Conservation (phyloP, 2,329 filamentous ascomycete genomes). For the Stagonosporopsis cucurbitacearum region DNA sequence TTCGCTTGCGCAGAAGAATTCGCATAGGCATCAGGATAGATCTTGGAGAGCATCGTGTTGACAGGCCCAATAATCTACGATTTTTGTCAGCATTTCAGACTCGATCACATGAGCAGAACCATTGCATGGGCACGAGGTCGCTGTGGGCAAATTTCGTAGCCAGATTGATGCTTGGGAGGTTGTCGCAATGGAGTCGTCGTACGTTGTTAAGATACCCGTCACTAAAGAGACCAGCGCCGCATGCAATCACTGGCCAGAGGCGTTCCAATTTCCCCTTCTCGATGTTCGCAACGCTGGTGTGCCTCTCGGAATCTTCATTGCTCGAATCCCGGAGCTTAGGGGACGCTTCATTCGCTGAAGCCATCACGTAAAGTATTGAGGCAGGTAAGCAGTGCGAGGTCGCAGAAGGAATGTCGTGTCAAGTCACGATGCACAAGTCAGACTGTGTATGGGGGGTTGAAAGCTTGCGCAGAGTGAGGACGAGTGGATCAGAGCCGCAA, state of each 20-base stretch:
- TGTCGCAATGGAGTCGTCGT: conserved; percentile 27
- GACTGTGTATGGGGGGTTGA: neutral
- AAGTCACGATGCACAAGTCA: neutral
- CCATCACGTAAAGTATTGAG: neutral
- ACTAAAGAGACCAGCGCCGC: conserved; percentile 87
- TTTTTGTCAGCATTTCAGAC: conserved; percentile 19
- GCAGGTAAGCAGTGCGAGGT: neutral
- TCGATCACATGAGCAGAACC: too few relatives aligned
- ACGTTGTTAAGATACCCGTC: conserved; percentile 93
- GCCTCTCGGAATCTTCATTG: conserved; percentile 11
- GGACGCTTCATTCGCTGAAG: conserved; percentile 14
- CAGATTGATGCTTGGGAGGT: conserved; percentile 12
- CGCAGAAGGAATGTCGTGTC: neutral
- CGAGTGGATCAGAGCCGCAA: conserved; percentile 6
- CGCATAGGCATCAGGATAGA: conserved; percentile 76
- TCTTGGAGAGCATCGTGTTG: conserved; percentile 71
- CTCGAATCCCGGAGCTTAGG: conserved; percentile 9
- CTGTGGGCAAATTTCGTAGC: neutral
- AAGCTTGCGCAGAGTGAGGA: neutral
- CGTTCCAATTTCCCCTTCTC: conserved; percentile 52
- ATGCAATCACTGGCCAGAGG: conserved; percentile 79
- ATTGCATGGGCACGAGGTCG: conserved; percentile 4
- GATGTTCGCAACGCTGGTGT: conserved; percentile 23
- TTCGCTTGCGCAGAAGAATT: conserved; percentile 73
- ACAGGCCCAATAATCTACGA: conserved; percentile 83